Base-by-base conservation (phyloP, 2,329 filamentous ascomycete genomes). In the Rutstroemia sp. region DNA sequence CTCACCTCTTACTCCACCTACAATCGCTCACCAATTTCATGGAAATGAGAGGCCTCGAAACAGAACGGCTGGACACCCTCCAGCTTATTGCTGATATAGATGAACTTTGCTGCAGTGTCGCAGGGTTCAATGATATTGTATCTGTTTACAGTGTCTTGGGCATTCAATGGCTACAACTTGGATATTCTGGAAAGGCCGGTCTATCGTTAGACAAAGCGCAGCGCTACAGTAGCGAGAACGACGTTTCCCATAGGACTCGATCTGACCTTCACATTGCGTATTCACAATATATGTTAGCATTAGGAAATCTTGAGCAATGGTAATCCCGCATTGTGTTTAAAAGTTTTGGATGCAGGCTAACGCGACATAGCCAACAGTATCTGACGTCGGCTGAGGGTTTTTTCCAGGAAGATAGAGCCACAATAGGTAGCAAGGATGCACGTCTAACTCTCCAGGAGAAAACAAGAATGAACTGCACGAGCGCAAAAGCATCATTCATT, bases 221-320 rank as follows among this genome's bases (percentile, higher is more conserved):
- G 60, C 70, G 73, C 19, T 76, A 79, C 51, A 61, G 78, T 5
- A 65, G 68, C 10, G 69, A 68, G 8, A 69, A 70, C 42, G 68
- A 69, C 1, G 62, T 76, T 2, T 74, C 76, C 3, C 70, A 72
- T 9, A 70, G 78, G 50, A 73, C 76, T 14, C 71, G 69, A 27
- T 63, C 86, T 14, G 74, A 76, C 36, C 87, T 87, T 68, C 80
- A 91, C 61, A 72, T 96, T 6, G 82, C 84, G 0, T 83, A 85
- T 59, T 84, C 88, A 0, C 89, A 95, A 68, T 90, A 91, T 68
- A 76, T 86, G 27, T 74, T 92, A 17, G 80, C 81, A 1, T 79
- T 85, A 12, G 87, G 86, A 9, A 82, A 84, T 50, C 72, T 81
- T 16, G 78, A 84, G 9, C 83, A 87, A 70, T 86, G 81, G 53